Evolutionary conservation across 2,329 filamentous ascomycete genomes (phyloP), one percentile per base, ranked within the genome.

Genomic region (Cryoendolithus antarcticus): DNA sequence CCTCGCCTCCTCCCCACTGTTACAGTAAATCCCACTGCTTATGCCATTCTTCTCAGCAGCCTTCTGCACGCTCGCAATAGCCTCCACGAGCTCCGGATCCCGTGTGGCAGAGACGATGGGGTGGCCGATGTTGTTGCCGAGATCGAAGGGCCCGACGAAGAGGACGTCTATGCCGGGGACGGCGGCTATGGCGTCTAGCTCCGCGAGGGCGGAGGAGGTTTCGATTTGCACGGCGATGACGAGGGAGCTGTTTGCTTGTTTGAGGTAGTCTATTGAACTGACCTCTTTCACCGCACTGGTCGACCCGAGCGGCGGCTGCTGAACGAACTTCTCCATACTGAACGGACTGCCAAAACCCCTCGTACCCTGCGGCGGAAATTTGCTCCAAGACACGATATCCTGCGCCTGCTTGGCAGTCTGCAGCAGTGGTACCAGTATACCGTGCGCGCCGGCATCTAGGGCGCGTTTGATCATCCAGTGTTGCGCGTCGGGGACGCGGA

Each of bases 401-500:
- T 60, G 61, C 4, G 70, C 71, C 46, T 75, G 71, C 13, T 71
- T 68, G 8, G 65, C 64, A 0, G 48, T 44, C 29, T 46, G 42
- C 7, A 49, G 41, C 6, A 52, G 35, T 3, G 70, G 72, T 4
- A 73, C 71, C 21, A 75, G 59, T 29, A 77, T 65, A 27, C 72
- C 74, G 51, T 77, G 73, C 6, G 74, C 73, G 30, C 74, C 74
- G 33, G 71, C 60, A 48, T 77, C 74, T 30, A 78, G 63, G 8
- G 74, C 74, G 37, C 73, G 61, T 53, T 77, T 77, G 42, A 77
- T 71, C 71, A 75, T 74, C 72, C 71, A 76, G 35, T 67, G 63
- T 57, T 77, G 71, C 40, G 73, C 73, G 19, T 70, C 70, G 9
- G 70, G 64, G 32, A 77, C 68, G 7, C 50, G 57, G 12, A 69